Evolutionary conservation across 2,329 filamentous ascomycete species (phyloP).

Genomic region (Penicillium fuscoglaucum): DNA sequence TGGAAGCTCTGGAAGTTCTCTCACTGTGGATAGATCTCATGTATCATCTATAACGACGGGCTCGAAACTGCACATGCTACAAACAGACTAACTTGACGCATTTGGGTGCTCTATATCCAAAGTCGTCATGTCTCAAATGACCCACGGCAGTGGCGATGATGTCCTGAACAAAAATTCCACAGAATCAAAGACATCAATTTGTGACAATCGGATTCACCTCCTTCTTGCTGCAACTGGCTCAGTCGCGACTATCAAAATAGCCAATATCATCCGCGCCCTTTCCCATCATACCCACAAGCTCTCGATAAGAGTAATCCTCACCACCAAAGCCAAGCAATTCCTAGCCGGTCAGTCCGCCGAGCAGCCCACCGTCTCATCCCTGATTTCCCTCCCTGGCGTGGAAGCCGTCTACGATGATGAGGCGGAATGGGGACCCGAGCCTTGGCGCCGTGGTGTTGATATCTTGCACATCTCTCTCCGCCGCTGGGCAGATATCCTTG

Average conservation of each 20-base stretch:
- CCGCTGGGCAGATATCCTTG: constrained; percentile 73
- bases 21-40: not conserved
- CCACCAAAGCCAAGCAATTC: constrained; percentile 69
- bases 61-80: not conserved
- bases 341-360: constrained; percentile 72
- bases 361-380: constrained; percentile 65
- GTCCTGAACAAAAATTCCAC: not conserved
- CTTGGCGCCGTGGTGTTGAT: constrained; percentile 71
- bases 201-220: constrained; percentile 6
- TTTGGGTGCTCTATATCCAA: no score
- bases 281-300: constrained; percentile 51
- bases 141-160: not conserved
- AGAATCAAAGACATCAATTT: not conserved
- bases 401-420: constrained; percentile 75
- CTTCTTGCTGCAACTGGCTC: constrained; percentile 66
- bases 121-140: not conserved
- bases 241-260: constrained; percentile 80
- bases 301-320: constrained; percentile 78
- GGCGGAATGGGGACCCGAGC: constrained; percentile 71
- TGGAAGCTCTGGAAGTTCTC: not conserved
- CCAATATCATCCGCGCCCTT: constrained; percentile 56
- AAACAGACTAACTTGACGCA: not conserved
- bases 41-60: not conserved
- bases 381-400: constrained; percentile 65
- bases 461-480: constrained; percentile 88